Base-by-base conservation (phyloP, 257 asterid genomes). In the Cinchona pubescens region DNA sequence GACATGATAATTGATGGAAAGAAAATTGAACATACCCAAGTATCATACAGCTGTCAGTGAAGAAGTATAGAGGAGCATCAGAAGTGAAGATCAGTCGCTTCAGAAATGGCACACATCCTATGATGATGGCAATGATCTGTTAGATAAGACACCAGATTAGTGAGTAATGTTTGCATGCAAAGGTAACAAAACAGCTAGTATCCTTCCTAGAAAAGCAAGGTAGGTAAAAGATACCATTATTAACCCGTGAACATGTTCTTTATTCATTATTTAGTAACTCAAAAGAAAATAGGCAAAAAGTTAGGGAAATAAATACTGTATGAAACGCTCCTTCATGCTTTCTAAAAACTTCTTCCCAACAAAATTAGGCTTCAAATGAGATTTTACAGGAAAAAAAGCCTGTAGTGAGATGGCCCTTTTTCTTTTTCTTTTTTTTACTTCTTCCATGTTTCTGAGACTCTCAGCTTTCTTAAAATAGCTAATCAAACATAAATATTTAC, bases 31-130 rank as follows among this genome's bases (percentile, higher is more conserved):
- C 87, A 73, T 92, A 92, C 98, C 99, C 99, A 67, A 95, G 99
- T 84, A 95, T 95, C 89, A 92, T 35, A 82, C 97, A 95, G 88
- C 99, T 95, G 87, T 95, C 98, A 0, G 99, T 90, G 76, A 95
- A 92, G 86, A 95, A 92, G 90, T 92, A 95, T 64, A 95, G 82
- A 32, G 98, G 98, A 83, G 97, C 97, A 83, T 95, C 96, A 63
- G 92, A 25, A 58, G 99, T 91, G 82, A 95, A 88, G 83, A 95
- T 78, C 84, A 87, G 73, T 68, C 84, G 86, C 91, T 87, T 95
- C 86, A 95, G 75, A 84, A 84, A 80, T 56, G 99, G 98, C 71
- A 92, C 88, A 48, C 98, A 90, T 79, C 99, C 99, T 67, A 95
- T 79, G 51, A 91, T 25, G 45, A 95, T 95, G 65, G 99, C 99